Base-by-base conservation (phyloP, 2,329 filamentous ascomycete genomes). In the Sporothrix inflata region DNA sequence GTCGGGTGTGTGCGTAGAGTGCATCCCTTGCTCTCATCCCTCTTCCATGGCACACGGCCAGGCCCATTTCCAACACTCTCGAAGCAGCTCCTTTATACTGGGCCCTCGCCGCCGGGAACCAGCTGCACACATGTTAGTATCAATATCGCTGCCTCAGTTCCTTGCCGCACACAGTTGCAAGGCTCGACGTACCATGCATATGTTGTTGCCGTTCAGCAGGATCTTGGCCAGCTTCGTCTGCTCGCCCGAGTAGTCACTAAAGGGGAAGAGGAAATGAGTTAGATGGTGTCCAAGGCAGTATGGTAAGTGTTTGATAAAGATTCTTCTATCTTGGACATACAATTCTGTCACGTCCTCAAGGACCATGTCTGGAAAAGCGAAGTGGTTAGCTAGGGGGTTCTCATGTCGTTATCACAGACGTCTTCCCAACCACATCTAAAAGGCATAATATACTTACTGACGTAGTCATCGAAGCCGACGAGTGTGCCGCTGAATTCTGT, bases 401-500 rank as follows among this genome's bases (percentile, higher is more conserved):
- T 19, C 49, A 53, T 21, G 4, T 8, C 16, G 19, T n/a, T 8
- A 11, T 3, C 12, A 21, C 9, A 30, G 11, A 14, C 11, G 24
- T 60, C 38, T 24, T 9, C 14, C 12, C 12, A 24, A 6, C 49
- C 8, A 51, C 7, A 57, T 2, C 0, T 12, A 19, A 11, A 5
- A 1, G 16, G 19, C 14, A 24, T 14, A 49, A 34, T n/a, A 47
- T 21, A 97, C 95, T 85, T 87, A 98, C 94, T 99, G 88, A 99
- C 96, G 85, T 98, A 99, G 88, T 99, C 96, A 81, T 99, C 96
- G 79, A 99, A 99, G 2, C 96, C 96, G 71, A 97, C 89, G 34
- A 99, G 87, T 8, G 94, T 98, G 71, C 96, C 96, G 77, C 92
- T 93, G 84, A 99, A 99, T 83, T 99, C 96, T 98, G 80, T 60